A percentile compares a stretch with the other conserved stretches of the same genome.
These are phyloP conservation scores for Saccharomycopsis hybrid DNA, from an alignment of 1,139 yeast genomes.

Conservation along the genomic window DNA sequence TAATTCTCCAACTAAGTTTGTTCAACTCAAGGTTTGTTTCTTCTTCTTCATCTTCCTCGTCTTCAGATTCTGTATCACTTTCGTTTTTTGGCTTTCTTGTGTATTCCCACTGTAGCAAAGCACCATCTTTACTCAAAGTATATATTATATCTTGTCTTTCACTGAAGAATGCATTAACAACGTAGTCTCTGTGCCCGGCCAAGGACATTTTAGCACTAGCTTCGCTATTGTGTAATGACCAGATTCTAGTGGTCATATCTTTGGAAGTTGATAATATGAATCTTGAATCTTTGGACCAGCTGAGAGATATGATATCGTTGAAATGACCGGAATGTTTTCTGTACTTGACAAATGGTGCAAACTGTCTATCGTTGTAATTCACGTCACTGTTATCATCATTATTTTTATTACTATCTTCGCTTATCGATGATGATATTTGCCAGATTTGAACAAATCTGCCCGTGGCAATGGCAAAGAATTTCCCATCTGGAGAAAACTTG, in stretches of 20 bases:
- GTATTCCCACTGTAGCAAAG: constrained; percentile 88
- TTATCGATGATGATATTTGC: constrained; percentile 77
- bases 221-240: constrained; percentile 69
- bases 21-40: constrained; percentile 35
- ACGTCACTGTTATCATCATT: constrained; percentile 22
- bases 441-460: constrained; percentile 86
- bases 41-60: constrained; percentile 37
- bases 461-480: constrained; percentile 76
- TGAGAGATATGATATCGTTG: constrained; percentile 66
- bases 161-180: constrained; percentile 80
- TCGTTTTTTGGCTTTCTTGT: constrained; percentile 40
- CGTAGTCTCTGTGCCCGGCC: constrained; percentile 90
- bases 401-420: constrained; percentile 24
- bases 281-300: constrained; percentile 90
- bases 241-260: constrained; percentile 86
- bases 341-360: constrained; percentile 92
- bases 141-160: constrained; percentile 81
- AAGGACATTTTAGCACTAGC: constrained; percentile 77
- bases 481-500: constrained; percentile 86
- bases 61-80: constrained; percentile 26
- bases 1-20: constrained; percentile 71
- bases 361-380: constrained; percentile 51
- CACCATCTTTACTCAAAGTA: constrained; percentile 92
- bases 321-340: constrained; percentile 91
- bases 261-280: constrained; percentile 82